phyloP scores from a whole-genome alignment of 805 yeast genomes.

The Millerago galiae region DNA sequence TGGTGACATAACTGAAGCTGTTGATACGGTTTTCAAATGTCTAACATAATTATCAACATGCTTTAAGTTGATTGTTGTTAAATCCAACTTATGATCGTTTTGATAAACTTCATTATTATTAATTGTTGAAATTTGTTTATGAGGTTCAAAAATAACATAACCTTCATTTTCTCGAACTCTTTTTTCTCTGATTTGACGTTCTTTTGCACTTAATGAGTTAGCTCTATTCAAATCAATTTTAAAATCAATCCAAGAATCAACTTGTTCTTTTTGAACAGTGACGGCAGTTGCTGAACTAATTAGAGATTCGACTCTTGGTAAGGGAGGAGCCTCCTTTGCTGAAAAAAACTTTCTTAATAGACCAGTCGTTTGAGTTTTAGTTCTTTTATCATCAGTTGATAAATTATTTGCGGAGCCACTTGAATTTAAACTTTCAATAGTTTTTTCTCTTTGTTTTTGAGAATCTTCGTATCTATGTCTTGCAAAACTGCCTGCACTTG shows the following conservation, averaged over 20 bases:
- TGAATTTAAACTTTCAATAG: constrained; percentile 9
- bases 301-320: constrained; percentile 19
- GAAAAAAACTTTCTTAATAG: constrained; percentile 27
- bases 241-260: constrained; percentile 44
- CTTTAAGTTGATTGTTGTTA: constrained; percentile 27
- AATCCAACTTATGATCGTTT: constrained; percentile 23
- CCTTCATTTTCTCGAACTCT: constrained; percentile 56
- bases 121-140: constrained; percentile 36
- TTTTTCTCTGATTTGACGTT: constrained; percentile 63
- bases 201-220: constrained; percentile 59
- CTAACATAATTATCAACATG: constrained; percentile 40
- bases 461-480: constrained; percentile 56
- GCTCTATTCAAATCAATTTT: constrained; percentile 65
- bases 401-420: constrained; percentile 25
- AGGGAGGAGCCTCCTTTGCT: constrained; percentile 24
- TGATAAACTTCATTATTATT: constrained; percentile 42
- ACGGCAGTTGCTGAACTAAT: constrained; percentile 14
- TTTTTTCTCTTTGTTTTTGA: constrained; percentile 10
- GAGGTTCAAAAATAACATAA: constrained; percentile 59
- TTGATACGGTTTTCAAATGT: constrained; percentile 25
- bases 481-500: constrained; percentile 80
- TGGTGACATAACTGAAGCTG: constrained; percentile 35
- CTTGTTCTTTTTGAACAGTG: constrained; percentile 32
- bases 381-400: constrained; percentile 18
- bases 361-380: constrained; percentile 18